Conservation (phyloP, 331 rosid species). For the Dryas integrifolia region DNA sequence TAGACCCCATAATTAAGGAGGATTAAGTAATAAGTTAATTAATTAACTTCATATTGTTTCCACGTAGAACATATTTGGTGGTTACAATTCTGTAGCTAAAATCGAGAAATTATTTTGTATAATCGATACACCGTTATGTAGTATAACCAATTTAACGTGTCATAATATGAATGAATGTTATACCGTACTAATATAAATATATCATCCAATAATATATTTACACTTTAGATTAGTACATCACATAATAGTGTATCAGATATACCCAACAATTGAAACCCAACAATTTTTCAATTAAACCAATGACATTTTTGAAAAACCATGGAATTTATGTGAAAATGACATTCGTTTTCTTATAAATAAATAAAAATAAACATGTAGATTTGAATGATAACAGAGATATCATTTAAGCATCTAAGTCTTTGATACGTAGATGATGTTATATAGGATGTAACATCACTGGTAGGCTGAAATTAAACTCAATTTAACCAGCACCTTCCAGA, state of each 20-base stretch:
- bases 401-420: not conserved
- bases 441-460: no score
- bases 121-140: no score
- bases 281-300: no score
- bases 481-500: slow-evolving; percentile 8
- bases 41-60: not conserved
- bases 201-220: no score
- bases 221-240: no score
- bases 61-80: not conserved
- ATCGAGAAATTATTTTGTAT: no score
- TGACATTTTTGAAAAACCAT: not conserved
- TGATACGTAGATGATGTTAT: not conserved
- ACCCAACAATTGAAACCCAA: no score
- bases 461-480: not conserved
- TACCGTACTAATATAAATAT: no score
- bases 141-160: no score
- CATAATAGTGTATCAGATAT: no score
- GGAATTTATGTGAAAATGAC: not conserved
- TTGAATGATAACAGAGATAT: not conserved
- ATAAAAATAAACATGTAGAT: not conserved
- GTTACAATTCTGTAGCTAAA: not conserved
- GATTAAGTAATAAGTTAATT: not conserved
- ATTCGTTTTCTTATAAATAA: not conserved
- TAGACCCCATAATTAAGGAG: not conserved
- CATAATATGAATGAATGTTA: no score